Base-by-base conservation (phyloP, 2,329 filamentous ascomycete genomes). In the Diaporthe sp. region DNA sequence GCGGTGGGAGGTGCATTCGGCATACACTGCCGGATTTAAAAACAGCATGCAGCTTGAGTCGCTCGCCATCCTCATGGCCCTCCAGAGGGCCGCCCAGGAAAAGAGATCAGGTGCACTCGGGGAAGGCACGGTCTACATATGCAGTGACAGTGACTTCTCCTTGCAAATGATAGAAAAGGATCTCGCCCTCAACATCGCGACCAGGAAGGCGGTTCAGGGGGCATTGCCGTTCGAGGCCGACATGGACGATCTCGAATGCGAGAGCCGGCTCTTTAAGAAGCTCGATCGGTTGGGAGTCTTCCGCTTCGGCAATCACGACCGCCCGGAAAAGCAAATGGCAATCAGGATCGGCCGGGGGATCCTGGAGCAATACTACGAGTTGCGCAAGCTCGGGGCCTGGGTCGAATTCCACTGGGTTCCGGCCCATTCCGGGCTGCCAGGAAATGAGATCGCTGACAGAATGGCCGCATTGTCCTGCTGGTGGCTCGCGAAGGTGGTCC, bases 381-480 rank as follows among this genome's bases (percentile, higher is more conserved):
- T 74, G 53, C 53, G 55, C n/a, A 22, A 31, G 34, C 53, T 59
- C 15, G 65, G 62, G 31, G 19, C 10, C n/a, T n/a, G 46, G 28
- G 55, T 71, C 31, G 62, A 74, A 17, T 62, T 61, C n/a, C 55
- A 46, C 65, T 74, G 62, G 73, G 65, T 53, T 12, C 65, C 65
- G n/a, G 62, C 28, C 7, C 42, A 71, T 34, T 53, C 22, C 2
- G 57, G 73, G 22, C 15, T 61, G 1, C n/a, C 39, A 12, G 73
- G 65, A 8, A 71, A 74, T 28, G 55, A 71, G 37, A 53, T 71
- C 19, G 65, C 73, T 34, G 73, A 61, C 37, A 44, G 19, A 10
- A 13, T 49, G 12, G 62, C 72, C 10, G 7, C n/a, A 4, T 19
- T 59, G 4, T 46, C 65, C 22, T 37, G 42, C 39, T 49, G 31